Conservation (phyloP, 2,329 filamentous ascomycete species). For the Phaeosphaeria sp. region DNA sequence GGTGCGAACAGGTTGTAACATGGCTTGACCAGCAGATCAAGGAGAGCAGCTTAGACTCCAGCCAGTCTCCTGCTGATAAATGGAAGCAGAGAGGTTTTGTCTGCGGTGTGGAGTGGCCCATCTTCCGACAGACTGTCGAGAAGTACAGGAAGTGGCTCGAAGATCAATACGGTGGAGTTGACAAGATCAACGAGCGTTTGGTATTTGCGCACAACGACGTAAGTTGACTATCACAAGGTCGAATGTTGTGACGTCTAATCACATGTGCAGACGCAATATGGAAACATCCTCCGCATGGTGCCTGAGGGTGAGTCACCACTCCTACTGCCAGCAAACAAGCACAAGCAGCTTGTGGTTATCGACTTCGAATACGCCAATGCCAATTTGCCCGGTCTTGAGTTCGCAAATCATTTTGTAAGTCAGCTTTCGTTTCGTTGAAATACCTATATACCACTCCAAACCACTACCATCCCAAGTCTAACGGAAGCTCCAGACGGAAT, state of each 20-base stretch:
- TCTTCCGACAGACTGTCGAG: conserved; percentile 76
- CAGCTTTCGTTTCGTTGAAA: neutral
- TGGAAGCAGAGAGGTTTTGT: conserved; percentile 79
- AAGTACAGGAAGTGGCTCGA: conserved; percentile 80
- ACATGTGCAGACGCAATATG: conserved; percentile 87
- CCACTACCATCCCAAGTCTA: neutral
- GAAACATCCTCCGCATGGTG: conserved; percentile 87
- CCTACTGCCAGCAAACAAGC: conserved; percentile 86
- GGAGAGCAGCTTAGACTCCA: conserved; percentile 31
- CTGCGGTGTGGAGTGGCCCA: conserved; percentile 82
- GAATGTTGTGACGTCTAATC: conserved; percentile 12
- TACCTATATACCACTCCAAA: neutral
- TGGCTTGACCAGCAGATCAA: conserved; percentile 69
- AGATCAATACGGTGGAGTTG: conserved; percentile 70
- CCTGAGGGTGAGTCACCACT: conserved; percentile 78
- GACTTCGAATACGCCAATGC: conserved; percentile 97
- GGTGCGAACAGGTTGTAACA: conserved; percentile 66
- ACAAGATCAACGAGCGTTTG: conserved; percentile 74
- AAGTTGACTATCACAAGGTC: conserved; percentile 45
- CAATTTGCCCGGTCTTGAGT: conserved; percentile 85
- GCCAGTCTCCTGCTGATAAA: conserved; percentile 52
- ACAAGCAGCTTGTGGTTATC: conserved; percentile 96
- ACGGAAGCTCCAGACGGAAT: conserved; percentile 69
- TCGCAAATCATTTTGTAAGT: conserved; percentile 91
- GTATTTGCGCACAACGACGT: conserved; percentile 99